Base-by-base conservation (phyloP, 2,329 filamentous ascomycete genomes). In the Trichoderma semiorbis region DNA sequence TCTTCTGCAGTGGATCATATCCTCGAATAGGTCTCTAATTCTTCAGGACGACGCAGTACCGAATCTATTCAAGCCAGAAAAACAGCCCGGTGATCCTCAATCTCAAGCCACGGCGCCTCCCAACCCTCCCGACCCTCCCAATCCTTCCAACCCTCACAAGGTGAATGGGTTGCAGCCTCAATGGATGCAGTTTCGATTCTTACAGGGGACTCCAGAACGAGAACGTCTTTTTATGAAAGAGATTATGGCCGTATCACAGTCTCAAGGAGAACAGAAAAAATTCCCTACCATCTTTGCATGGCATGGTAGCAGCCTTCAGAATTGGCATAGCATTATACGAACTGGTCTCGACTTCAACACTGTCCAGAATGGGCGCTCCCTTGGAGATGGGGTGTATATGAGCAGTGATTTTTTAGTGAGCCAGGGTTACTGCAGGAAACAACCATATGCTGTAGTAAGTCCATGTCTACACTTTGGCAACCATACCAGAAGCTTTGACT, bases 251-350 rank as follows among this genome's bases (percentile, higher is more conserved):
- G 32, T 72, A 18, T 66, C 81, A 6, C 84, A 85, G 21, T 58
- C 65, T 21, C 3, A 10, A n/a, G 24, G 26, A 12, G 8, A 62
- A 28, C 79, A 79, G 34, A 84, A 60, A 74, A 80, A 72, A 5
- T 84, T 89, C 75, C 92, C 92, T 0, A 95, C 93, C 0, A 80
- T 97, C 2, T 94, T 97, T 77, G 93, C 93, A 0, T 97, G 92
- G 91, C 95, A 98, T 79, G 95, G 94, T 7, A 97, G 93, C 76
- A 79, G 83, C 0, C 74, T 97, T 3, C 75, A 80, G 3, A 97
- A 97, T 76, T 97, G 95, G 95, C 95, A 98, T 80, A 92, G 91
- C 76, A 97, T 98, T 76, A 89, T 97, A 74, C 89, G 94, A 36
- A 89, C 92, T 72, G 94, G 95, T 0, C 84, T 98, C 7, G 89